These are phyloP conservation scores for Phytophthora multivora DNA, from an alignment of 352 stramenopile species.

Conservation along the genomic window DNA sequence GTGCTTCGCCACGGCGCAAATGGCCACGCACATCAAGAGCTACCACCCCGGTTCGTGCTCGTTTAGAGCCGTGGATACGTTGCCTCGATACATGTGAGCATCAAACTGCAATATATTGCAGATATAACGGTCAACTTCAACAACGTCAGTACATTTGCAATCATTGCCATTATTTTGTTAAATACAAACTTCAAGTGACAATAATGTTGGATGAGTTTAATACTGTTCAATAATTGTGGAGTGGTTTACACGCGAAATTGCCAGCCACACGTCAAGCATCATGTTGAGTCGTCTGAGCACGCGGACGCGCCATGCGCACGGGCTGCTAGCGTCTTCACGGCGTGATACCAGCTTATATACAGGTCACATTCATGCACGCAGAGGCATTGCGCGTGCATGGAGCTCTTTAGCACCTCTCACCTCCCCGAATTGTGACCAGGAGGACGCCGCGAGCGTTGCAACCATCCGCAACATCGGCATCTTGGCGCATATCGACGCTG, in stretches of 20 bases:
- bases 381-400: slow-evolving; percentile 17
- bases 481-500: slow-evolving; percentile 98
- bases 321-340: slow-evolving; percentile 14
- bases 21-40: slow-evolving; percentile 66
- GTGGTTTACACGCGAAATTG: background rate
- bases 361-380: background rate
- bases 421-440: slow-evolving; percentile 16
- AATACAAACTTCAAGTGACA: background rate
- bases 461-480: slow-evolving; percentile 98
- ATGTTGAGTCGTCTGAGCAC: slow-evolving; percentile 24
- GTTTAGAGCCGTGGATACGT: slow-evolving; percentile 54
- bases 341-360: background rate
- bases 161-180: background rate
- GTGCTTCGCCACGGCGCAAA: slow-evolving; percentile 65
- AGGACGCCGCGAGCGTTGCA: slow-evolving; percentile 22
- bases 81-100: slow-evolving; percentile 41
- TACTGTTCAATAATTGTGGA: slow-evolving; percentile 2
- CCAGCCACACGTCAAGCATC: slow-evolving; percentile 14
- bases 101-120: background rate
- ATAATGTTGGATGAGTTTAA: background rate
- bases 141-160: slow-evolving; percentile 16
- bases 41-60: slow-evolving; percentile 54
- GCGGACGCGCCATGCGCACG: slow-evolving; percentile 2
- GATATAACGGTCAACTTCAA: slow-evolving; percentile 20
- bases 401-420: slow-evolving; percentile 16